Evolutionary conservation across 306 rosid species (phyloP).

Genomic region (Boehmeria nivea): DNA sequence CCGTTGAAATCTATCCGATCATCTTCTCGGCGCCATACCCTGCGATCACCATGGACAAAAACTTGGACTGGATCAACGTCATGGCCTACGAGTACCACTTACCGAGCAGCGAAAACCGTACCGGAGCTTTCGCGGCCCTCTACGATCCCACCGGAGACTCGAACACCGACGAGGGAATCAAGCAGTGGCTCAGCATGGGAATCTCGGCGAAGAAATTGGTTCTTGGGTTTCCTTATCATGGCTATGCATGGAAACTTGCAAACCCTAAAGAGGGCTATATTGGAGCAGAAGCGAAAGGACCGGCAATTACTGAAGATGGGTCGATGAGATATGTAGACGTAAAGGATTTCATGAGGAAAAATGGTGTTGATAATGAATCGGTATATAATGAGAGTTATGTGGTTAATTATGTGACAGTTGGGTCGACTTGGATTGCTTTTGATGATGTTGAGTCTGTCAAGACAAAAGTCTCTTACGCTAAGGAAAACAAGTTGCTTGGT

Average conservation of each 20-base stretch:
- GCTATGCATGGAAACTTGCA: slow-evolving; percentile 40
- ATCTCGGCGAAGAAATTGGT: slow-evolving; percentile 32
- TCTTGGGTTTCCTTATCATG: slow-evolving; percentile 40
- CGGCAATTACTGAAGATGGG: slow-evolving; percentile 11
- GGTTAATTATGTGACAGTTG: slow-evolving; percentile 20
- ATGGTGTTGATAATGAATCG: slow-evolving; percentile 1
- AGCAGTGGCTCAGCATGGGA: slow-evolving; percentile 36
- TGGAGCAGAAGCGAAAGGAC: slow-evolving; percentile 35
- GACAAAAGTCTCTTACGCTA: slow-evolving; percentile 36
- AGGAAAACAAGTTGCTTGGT: slow-evolving; percentile 27
- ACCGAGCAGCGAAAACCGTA: slow-evolving; percentile 14
- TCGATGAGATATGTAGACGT: slow-evolving; percentile 17
- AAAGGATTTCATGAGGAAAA: slow-evolving; percentile 3
- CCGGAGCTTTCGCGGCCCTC: slow-evolving; percentile 41
- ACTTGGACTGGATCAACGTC: slow-evolving; percentile 39
- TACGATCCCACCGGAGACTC: slow-evolving; percentile 28
- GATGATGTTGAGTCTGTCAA: slow-evolving; percentile 28
- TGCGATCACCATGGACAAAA: slow-evolving; percentile 30
- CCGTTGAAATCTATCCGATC: slow-evolving; percentile 24
- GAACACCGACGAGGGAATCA: slow-evolving; percentile 40
- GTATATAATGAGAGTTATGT: slow-evolving; percentile 29
- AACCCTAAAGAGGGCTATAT: slow-evolving; percentile 20
- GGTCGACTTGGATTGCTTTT: slow-evolving; percentile 32
- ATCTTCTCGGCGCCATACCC: slow-evolving; percentile 3
- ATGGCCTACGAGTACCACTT: slow-evolving; percentile 25